Percentiles rank a stretch among this genome's conserved stretches.
These are phyloP conservation scores for Gossypium arboreum DNA, from an alignment of 345 rosid species.

Conservation along the genomic window DNA sequence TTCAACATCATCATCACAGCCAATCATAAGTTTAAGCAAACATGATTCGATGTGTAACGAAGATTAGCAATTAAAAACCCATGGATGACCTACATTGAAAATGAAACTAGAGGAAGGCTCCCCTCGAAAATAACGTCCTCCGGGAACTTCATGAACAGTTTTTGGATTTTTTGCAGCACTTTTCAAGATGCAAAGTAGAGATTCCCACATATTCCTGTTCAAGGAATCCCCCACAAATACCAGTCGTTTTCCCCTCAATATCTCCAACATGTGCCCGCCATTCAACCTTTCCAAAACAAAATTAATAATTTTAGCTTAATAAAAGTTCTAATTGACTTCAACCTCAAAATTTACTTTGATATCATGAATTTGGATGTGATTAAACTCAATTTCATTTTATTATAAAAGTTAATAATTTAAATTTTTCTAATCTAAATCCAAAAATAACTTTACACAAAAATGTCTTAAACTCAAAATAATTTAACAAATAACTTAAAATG, in stretches of 20 bases:
- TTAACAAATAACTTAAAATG: too few species aligned
- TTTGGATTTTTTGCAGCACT: conserved; percentile 58
- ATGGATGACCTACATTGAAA: conserved; percentile 52
- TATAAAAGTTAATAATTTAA: too few species aligned
- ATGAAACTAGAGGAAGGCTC: conserved; percentile 80
- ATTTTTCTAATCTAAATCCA: too few species aligned
- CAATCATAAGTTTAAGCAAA: conserved; percentile 5
- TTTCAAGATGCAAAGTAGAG: conserved; percentile 77
- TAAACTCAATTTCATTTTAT: too few species aligned
- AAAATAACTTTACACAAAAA: too few species aligned
- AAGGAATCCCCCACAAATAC: conserved; percentile 90
- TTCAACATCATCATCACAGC: conserved; percentile 1
- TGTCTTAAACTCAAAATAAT: too few species aligned
- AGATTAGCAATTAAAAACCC: neutral
- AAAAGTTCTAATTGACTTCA: neutral
- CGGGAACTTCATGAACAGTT: conserved; percentile 70
- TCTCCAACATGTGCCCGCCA: conserved; percentile 54
- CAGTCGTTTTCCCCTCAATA: conserved; percentile 80
- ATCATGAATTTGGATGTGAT: too few species aligned
- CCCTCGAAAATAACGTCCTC: conserved; percentile 66
- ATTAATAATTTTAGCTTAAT: neutral
- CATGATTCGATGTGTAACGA: neutral
- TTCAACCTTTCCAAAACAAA: conserved; percentile 42
- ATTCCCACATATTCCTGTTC: conserved; percentile 98
- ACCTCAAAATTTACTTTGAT: too few species aligned